These are phyloP conservation scores for Cadophora malorum DNA, from an alignment of 2,329 filamentous ascomycete genomes.

Conservation along the genomic window DNA sequence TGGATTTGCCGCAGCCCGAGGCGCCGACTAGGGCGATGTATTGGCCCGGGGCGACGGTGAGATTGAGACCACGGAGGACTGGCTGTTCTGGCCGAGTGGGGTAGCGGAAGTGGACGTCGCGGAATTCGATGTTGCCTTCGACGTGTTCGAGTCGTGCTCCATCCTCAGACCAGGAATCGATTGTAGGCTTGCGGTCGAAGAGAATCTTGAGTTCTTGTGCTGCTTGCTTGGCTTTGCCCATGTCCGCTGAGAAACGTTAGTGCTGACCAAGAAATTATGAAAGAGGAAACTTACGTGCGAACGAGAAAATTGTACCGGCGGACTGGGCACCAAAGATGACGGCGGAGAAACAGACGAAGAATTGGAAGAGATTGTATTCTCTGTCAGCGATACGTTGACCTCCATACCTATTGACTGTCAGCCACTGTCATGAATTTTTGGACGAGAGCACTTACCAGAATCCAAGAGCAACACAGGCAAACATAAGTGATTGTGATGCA, in stretches of 20 bases:
- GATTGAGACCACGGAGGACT: slow-evolving; percentile 85
- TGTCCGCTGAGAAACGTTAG: slow-evolving; percentile 62
- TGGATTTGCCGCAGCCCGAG: slow-evolving; percentile 92
- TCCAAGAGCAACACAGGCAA: slow-evolving; percentile 82
- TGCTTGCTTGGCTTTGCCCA: slow-evolving; percentile 90
- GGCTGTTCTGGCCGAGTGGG: slow-evolving; percentile 89
- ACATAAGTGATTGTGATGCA: slow-evolving; percentile 81
- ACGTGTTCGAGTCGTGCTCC: slow-evolving; percentile 68
- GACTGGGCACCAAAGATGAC: slow-evolving; percentile 93
- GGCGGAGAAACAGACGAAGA: slow-evolving; percentile 89
- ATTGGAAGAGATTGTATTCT: slow-evolving; percentile 82
- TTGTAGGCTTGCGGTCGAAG: slow-evolving; percentile 80
- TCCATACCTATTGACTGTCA: slow-evolving; percentile 61
- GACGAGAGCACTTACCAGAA: slow-evolving; percentile 67
- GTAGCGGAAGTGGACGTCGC: slow-evolving; percentile 92
- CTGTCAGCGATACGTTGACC: slow-evolving; percentile 73
- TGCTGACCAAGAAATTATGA: neutral
- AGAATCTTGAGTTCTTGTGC: slow-evolving; percentile 81
- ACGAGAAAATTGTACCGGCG: slow-evolving; percentile 87
- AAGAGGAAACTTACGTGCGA: slow-evolving; percentile 60
- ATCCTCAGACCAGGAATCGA: slow-evolving; percentile 80
- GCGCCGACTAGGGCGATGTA: slow-evolving; percentile 93
- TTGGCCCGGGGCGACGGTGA: slow-evolving; percentile 76
- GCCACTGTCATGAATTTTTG: neutral
- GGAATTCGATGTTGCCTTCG: slow-evolving; percentile 85